phyloP scores from a whole-genome alignment of 2,329 filamentous ascomycete species.

The Ilyonectria sp. region DNA sequence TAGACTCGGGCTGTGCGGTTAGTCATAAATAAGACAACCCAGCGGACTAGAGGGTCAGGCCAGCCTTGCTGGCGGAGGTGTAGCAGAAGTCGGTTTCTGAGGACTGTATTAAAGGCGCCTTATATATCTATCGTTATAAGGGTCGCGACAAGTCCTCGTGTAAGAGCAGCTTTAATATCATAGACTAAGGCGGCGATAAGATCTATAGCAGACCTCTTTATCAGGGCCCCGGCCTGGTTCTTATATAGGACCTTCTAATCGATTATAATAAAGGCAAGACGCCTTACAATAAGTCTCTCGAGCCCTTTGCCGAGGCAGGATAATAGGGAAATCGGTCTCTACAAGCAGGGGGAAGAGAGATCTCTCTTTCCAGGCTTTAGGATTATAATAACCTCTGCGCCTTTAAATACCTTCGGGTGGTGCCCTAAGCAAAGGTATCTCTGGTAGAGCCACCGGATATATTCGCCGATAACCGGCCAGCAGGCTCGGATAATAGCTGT shows the following conservation, averaged over 20 bases:
- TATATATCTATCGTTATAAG: slow-evolving; percentile 37
- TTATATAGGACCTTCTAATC: slow-evolving; percentile 37
- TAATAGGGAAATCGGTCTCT: slow-evolving; percentile 45
- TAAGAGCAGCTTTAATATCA: slow-evolving; percentile 38
- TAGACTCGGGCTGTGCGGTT: slow-evolving; percentile 3
- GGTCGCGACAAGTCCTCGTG: slow-evolving; percentile 21
- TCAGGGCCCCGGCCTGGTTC: slow-evolving; percentile 43
- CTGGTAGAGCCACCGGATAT: slow-evolving; percentile 32
- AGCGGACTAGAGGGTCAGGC: slow-evolving; percentile 27
- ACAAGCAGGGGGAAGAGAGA: slow-evolving; percentile 35
- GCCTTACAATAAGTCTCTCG: slow-evolving; percentile 43
- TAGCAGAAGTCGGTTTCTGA: slow-evolving; percentile 35
- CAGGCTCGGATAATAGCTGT: background rate
- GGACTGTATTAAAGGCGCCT: slow-evolving; percentile 38
- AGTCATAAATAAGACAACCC: slow-evolving; percentile 33
- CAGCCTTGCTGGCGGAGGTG: slow-evolving; percentile 36
- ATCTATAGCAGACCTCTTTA: slow-evolving; percentile 32
- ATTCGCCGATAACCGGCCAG: slow-evolving; percentile 24
- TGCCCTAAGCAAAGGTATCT: slow-evolving; percentile 36
- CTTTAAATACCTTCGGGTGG: slow-evolving; percentile 37
- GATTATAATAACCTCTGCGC: slow-evolving; percentile 46
- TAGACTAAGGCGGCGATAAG: slow-evolving; percentile 31
- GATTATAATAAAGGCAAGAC: slow-evolving; percentile 38
- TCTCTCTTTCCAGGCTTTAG: slow-evolving; percentile 42
- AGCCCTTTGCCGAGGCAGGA: slow-evolving; percentile 48